These are phyloP conservation scores for Dianthus caryophyllus DNA, from an alignment of 148 eudicot species.

Conservation along the genomic window DNA sequence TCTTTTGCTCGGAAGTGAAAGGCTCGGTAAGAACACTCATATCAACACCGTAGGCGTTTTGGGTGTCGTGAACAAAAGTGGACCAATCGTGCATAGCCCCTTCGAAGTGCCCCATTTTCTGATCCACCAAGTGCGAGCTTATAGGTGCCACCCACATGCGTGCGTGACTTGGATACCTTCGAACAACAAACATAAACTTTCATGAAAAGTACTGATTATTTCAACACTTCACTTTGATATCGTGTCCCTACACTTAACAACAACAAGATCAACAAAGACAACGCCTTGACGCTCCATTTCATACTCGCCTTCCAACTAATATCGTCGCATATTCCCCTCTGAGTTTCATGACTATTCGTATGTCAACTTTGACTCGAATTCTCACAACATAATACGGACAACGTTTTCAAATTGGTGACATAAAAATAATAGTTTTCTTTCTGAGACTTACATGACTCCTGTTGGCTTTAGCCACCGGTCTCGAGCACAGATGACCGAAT, in stretches of 20 bases:
- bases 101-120: constrained; percentile 67
- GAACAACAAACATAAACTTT: constrained; percentile 25
- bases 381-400: no score
- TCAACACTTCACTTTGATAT: no score
- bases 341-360: no score
- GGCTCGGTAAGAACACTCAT: constrained; percentile 75
- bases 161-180: constrained; percentile 99
- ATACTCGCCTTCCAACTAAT: no score
- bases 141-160: constrained; percentile 98
- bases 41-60: constrained; percentile 76
- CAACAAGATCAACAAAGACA: no score
- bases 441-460: constrained; percentile 82
- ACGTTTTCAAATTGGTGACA: no score
- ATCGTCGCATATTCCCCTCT: no score
- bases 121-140: constrained; percentile 66
- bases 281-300: no score
- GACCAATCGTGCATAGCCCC: constrained; percentile 88
- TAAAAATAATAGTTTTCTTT: background rate
- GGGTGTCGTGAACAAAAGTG: constrained; percentile 62
- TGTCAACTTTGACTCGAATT: no score
- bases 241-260: no score
- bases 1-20: constrained; percentile 68
- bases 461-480: constrained; percentile 93
- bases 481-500: constrained; percentile 93
- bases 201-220: background rate